These are phyloP conservation scores for Scortechinia acanthostroma DNA, from an alignment of 2,329 filamentous ascomycete species.

Conservation along the genomic window DNA sequence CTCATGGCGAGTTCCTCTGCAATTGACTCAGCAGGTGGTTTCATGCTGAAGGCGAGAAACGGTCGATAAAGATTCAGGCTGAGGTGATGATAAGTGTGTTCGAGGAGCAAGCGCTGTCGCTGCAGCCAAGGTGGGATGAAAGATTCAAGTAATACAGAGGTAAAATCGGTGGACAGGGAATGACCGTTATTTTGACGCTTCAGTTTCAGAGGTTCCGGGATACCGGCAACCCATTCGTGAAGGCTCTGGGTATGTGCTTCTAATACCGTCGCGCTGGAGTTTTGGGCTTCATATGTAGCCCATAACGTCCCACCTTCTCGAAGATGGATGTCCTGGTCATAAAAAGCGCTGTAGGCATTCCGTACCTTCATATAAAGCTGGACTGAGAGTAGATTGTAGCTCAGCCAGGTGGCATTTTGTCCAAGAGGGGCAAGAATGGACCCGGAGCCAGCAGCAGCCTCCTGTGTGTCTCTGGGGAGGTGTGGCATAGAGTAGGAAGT, in stretches of 20 bases:
- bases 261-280: constrained; percentile 17
- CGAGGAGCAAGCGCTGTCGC: constrained; percentile 28
- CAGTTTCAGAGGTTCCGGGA: constrained; percentile 28
- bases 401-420: constrained; percentile 19
- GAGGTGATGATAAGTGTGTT: constrained; percentile 31
- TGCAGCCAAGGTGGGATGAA: constrained; percentile 32
- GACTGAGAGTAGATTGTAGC: constrained; percentile 14
- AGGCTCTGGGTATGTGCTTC: constrained; percentile 13
- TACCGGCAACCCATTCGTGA: constrained; percentile 16
- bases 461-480: constrained; percentile 19
- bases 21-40: not conserved
- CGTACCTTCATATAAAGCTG: constrained; percentile 18
- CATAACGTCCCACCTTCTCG: constrained; percentile 13
- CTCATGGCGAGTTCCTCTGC: constrained; percentile 9
- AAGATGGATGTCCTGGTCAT: constrained; percentile 14
- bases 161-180: constrained; percentile 26
- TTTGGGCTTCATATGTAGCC: constrained; percentile 11
- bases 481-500: constrained; percentile 14
- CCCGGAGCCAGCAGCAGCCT: constrained; percentile 12
- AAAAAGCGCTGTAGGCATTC: constrained; percentile 17
- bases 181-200: constrained; percentile 17
- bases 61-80: constrained; percentile 25
- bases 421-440: constrained; percentile 16
- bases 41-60: constrained; percentile 23
- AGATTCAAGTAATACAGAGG: constrained; percentile 16